Evolutionary conservation across 192 early-diverging fungal species (phyloP).

Genomic region (Coemansia sp.): DNA sequence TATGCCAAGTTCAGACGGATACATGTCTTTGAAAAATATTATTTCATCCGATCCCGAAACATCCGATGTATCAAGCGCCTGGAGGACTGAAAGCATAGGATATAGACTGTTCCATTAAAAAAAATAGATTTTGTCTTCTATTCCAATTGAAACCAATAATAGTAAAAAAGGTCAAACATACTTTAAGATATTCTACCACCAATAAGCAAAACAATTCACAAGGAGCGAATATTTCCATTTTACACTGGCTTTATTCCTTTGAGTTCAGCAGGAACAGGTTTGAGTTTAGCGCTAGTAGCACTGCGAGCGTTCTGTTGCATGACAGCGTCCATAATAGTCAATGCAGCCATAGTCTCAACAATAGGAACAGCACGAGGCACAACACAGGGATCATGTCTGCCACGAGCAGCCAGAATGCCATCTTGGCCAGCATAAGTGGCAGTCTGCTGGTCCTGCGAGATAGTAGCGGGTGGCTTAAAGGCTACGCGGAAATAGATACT

Average conservation of each 20-base stretch:
- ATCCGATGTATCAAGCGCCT: conserved; percentile 20
- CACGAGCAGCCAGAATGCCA: conserved; percentile 85
- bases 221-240: too few species aligned
- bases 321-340: conserved; percentile 87
- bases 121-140: not conserved
- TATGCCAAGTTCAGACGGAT: conserved; percentile 6
- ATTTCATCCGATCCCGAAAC: conserved; percentile 36
- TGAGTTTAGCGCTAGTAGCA: conserved; percentile 29
- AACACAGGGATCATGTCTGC: conserved; percentile 97
- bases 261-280: conserved; percentile 39
- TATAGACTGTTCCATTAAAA: not conserved
- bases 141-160: not conserved
- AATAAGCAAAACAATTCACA: not conserved
- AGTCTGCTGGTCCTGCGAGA: conserved; percentile 86
- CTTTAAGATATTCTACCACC: not conserved
- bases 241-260: conserved; percentile 43
- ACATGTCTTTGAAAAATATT: conserved; percentile 40
- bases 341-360: conserved; percentile 93
- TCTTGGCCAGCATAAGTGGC: conserved; percentile 78
- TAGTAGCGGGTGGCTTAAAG: conserved; percentile 97
- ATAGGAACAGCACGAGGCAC: conserved; percentile 95
- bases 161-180: too few species aligned
- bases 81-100: conserved; percentile 4
- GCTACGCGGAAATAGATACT: conserved; percentile 96
- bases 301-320: conserved; percentile 46